phyloP scores from a whole-genome alignment of 768 basidiomycete species.

The Cubamyces lactineus region DNA sequence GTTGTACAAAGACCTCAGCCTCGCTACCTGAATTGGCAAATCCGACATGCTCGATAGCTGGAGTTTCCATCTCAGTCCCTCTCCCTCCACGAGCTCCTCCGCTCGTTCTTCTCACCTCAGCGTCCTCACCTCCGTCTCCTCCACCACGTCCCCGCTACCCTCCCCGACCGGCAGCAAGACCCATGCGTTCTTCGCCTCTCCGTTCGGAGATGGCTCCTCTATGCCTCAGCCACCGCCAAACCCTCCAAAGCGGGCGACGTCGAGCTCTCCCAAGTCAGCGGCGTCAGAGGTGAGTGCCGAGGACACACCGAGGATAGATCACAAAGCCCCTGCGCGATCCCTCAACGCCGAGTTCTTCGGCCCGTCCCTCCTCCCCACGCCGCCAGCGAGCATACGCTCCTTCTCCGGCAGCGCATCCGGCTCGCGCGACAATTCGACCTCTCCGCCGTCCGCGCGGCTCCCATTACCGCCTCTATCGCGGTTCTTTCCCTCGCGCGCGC shows the following conservation, averaged over 20 bases:
- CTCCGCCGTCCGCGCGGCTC: slow-evolving; percentile 29
- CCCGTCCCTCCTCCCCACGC: slow-evolving; percentile 27
- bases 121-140: slow-evolving; percentile 29
- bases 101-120: slow-evolving; percentile 32
- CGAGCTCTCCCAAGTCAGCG: slow-evolving; percentile 19
- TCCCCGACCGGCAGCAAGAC: slow-evolving; percentile 38
- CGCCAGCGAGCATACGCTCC: slow-evolving; percentile 31
- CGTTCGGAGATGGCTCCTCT: slow-evolving; percentile 52
- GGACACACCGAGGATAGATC: slow-evolving; percentile 27
- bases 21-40: neutral
- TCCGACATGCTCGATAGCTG: slow-evolving; percentile 31
- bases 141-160: slow-evolving; percentile 27
- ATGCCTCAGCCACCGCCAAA: slow-evolving; percentile 46
- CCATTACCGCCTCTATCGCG: slow-evolving; percentile 35
- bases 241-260: slow-evolving; percentile 9
- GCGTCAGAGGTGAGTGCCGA: slow-evolving; percentile 24
- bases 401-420: slow-evolving; percentile 25
- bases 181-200: slow-evolving; percentile 37
- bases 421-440: slow-evolving; percentile 31
- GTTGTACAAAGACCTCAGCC: neutral
- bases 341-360: slow-evolving; percentile 34
- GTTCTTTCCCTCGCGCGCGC: slow-evolving; percentile 44
- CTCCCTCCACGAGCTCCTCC: slow-evolving; percentile 29
- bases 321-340: slow-evolving; percentile 28
- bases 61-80: slow-evolving; percentile 28